Conservation (phyloP, 768 basidiomycete species). For the Cyathus striatus region DNA sequence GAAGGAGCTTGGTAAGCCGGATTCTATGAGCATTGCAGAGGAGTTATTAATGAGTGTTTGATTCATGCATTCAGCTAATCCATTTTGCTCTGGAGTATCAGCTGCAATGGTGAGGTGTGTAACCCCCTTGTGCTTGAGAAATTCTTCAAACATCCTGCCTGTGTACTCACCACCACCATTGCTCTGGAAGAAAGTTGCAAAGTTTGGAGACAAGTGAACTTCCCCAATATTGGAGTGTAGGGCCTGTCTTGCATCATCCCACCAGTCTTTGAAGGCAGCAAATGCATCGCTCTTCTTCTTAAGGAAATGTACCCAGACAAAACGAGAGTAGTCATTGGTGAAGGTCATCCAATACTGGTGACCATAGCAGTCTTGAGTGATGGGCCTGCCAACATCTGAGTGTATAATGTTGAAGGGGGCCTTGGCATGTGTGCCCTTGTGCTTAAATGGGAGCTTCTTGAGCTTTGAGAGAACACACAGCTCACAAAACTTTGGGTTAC, state of each 20-base stretch:
- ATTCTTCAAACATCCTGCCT: neutral
- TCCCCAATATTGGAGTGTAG: neutral
- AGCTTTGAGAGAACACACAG: neutral
- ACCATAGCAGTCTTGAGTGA: neutral
- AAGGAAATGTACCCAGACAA: neutral
- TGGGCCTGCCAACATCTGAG: neutral
- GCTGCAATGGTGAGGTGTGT: neutral
- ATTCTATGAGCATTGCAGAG: neutral
- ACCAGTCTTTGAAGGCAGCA: neutral
- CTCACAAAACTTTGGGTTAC: neutral
- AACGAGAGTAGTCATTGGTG: neutral
- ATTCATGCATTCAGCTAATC: neutral
- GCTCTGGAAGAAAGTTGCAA: neutral
- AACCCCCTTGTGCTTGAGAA: neutral
- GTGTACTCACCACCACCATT: neutral
- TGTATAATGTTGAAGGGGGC: neutral
- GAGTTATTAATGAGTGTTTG: neutral
- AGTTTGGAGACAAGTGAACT: neutral
- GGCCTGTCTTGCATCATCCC: neutral
- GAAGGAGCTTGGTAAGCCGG: neutral
- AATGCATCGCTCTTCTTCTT: neutral
- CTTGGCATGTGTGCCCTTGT: neutral
- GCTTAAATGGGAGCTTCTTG: neutral
- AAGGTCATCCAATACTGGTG: neutral
- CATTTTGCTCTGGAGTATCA: neutral